A percentile compares a stretch with the other conserved stretches of the same genome.
These are phyloP conservation scores for Phanerochaete sordida DNA, from an alignment of 768 basidiomycete species.

Conservation along the genomic window DNA sequence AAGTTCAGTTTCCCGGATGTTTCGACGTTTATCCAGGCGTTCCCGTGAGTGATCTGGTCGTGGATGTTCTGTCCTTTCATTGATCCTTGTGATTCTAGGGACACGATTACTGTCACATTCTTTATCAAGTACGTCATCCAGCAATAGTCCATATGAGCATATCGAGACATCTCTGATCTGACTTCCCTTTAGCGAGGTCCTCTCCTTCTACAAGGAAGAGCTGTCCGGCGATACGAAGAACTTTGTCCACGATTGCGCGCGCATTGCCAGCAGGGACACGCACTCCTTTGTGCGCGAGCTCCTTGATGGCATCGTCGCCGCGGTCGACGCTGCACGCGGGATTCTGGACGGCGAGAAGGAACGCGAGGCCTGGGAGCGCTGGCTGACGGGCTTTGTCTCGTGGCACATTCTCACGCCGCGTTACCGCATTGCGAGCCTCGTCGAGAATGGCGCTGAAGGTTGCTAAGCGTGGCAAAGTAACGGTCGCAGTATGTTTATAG, in stretches of 20 bases:
- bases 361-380: slow-evolving; percentile 17
- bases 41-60: slow-evolving; percentile 27
- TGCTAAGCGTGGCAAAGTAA: no score
- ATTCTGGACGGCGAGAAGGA: slow-evolving; percentile 10
- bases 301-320: slow-evolving; percentile 17
- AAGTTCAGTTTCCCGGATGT: slow-evolving; percentile 28
- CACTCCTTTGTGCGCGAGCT: not conserved
- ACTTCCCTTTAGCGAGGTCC: slow-evolving; percentile 5
- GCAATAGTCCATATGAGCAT: no score
- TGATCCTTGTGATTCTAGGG: not conserved
- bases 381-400: slow-evolving; percentile 15
- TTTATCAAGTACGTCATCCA: slow-evolving; percentile 37
- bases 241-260: slow-evolving; percentile 12
- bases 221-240: slow-evolving; percentile 9
- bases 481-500: no score
- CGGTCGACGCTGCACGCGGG: slow-evolving; percentile 10
- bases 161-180: not conserved
- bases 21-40: slow-evolving; percentile 31
- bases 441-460: no score
- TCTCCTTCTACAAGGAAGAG: slow-evolving; percentile 17
- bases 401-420: slow-evolving; percentile 9
- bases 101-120: slow-evolving; percentile 10
- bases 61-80: not conserved
- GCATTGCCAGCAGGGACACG: not conserved
- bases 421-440: no score